Evolutionary conservation across 768 basidiomycete species (phyloP).

Genomic region (Suillus luteus): DNA sequence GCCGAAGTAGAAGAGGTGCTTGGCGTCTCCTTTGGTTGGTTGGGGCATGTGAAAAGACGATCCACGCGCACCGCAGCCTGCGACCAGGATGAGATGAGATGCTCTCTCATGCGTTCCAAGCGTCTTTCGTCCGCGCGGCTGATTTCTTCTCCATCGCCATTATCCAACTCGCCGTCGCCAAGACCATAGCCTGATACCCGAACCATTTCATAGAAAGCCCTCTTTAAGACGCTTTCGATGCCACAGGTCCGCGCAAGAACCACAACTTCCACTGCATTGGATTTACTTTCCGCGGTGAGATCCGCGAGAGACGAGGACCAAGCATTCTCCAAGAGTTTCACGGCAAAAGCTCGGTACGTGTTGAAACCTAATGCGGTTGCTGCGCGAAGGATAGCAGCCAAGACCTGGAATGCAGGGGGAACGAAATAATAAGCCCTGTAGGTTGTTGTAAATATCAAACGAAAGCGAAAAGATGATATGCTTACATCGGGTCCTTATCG

Average conservation of each 20-base stretch:
- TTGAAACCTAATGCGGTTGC: constrained; percentile 37
- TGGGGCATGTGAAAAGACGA: constrained; percentile 9
- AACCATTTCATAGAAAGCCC: constrained; percentile 40
- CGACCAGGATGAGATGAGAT: constrained; percentile 10
- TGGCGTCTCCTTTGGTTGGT: not conserved
- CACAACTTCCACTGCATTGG: constrained; percentile 34
- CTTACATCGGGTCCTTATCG: constrained; percentile 10
- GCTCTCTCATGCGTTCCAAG: constrained; percentile 10
- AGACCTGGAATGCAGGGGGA: constrained; percentile 9
- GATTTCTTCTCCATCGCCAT: constrained; percentile 4
- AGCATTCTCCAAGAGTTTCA: constrained; percentile 30
- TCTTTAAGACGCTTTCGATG: constrained; percentile 33
- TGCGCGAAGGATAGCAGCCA: constrained; percentile 39
- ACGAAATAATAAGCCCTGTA: constrained; percentile 4
- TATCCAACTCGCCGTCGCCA: constrained; percentile 9
- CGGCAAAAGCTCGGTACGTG: constrained; percentile 31
- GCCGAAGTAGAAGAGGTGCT: constrained; percentile 15
- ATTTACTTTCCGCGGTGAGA: constrained; percentile 16
- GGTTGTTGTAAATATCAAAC: not conserved
- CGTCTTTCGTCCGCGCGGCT: constrained; percentile 10
- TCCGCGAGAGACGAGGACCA: constrained; percentile 31
- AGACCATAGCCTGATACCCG: constrained; percentile 10
- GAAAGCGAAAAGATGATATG: not conserved
- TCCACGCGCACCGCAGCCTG: constrained; percentile 13
- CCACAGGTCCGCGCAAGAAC: constrained; percentile 32